Evolutionary conservation across 2,329 filamentous ascomycete genomes (phyloP), one percentile per base, ranked within the genome.

Genomic region (Fusarium incarnatum): DNA sequence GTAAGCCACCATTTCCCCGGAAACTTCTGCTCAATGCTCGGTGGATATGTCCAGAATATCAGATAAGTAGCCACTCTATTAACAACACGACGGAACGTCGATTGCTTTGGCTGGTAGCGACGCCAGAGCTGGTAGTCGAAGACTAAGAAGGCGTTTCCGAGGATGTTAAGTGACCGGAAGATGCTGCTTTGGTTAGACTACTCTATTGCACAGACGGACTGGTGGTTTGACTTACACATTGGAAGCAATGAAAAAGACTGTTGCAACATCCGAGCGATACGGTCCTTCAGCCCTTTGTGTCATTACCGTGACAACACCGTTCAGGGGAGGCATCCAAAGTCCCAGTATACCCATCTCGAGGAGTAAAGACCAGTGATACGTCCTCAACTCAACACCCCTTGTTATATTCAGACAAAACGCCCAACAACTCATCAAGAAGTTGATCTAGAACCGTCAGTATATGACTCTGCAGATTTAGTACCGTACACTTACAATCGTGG

Each of bases 21-120:
- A 42, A 81, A 82, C 28, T 76, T 77, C 58, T 82, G 81, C 60
- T 82, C 79, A 7, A 82, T 72, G 22, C 75, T 78, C 44, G 79
- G 79, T 10, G 82, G 81, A 34, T 83, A 82, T 8, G 81, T 82
- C 79, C 80, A 83, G 48, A 81, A 79, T n/a, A 82, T 78, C 27
- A 82, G 59, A 2, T 75, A 73, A 1, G 78, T 72, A 32, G 77
- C 64, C 6, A 77, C 44, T 40, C 73, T 75, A 61, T 77, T 78
- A 34, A 77, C 47, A 20, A 76, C 37, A 12, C 71, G 75, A 9
- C 69, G 70, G 52, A 65, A 56, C 10, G 53, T 70, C 1, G 77
- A 71, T 52, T 77, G 69, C 28, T 71, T 61, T 10, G 80, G 79
- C 34, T 76, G 74, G 54, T 79, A 56, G 40, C 80, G 80, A 8